A percentile compares a stretch with the other conserved stretches of the same genome.
Evolutionary conservation across 2,329 filamentous ascomycete genomes (phyloP).

Genomic region (Dryadomyces quercivorus): DNA sequence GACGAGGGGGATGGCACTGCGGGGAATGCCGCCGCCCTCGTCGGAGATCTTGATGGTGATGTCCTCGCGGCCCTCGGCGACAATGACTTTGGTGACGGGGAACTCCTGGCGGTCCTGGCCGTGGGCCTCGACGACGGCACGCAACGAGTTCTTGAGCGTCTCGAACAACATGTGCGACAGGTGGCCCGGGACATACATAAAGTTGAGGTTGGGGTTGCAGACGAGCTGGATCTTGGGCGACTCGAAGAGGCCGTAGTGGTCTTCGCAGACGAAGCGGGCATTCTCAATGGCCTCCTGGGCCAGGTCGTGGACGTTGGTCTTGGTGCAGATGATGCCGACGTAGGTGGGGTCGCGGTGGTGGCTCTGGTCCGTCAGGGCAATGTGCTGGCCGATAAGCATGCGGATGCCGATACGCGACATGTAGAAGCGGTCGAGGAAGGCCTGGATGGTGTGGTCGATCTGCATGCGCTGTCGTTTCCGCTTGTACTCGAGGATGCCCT

Average conservation of each 20-base stretch:
- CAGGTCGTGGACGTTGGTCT: constrained; percentile 90
- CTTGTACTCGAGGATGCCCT: constrained; percentile 97
- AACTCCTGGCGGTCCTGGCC: constrained; percentile 94
- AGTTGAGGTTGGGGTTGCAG: constrained; percentile 86
- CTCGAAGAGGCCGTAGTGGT: constrained; percentile 95
- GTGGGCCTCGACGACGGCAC: constrained; percentile 90
- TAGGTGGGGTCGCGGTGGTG: constrained; percentile 84
- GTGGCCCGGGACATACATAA: constrained; percentile 99
- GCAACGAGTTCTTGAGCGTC: constrained; percentile 94
- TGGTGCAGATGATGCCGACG: constrained; percentile 97
- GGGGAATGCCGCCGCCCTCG: constrained; percentile 89
- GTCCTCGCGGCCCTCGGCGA: constrained; percentile 94
- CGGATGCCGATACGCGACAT: constrained; percentile 99
- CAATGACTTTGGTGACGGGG: constrained; percentile 92
- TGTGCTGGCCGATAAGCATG: constrained; percentile 98
- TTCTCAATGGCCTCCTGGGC: constrained; percentile 98
- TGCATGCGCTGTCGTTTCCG: constrained; percentile 93
- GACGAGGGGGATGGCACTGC: constrained; percentile 88
- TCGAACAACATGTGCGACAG: constrained; percentile 99
- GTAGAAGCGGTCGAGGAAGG: constrained; percentile 97
- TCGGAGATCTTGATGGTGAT: constrained; percentile 98
- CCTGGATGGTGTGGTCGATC: constrained; percentile 94
- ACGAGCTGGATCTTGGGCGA: constrained; percentile 94
- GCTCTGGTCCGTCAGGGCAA: constrained; percentile 87
- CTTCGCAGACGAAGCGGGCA: constrained; percentile 96